phyloP scores from a whole-genome alignment of 768 basidiomycete species.

The Clavulina sp. region DNA sequence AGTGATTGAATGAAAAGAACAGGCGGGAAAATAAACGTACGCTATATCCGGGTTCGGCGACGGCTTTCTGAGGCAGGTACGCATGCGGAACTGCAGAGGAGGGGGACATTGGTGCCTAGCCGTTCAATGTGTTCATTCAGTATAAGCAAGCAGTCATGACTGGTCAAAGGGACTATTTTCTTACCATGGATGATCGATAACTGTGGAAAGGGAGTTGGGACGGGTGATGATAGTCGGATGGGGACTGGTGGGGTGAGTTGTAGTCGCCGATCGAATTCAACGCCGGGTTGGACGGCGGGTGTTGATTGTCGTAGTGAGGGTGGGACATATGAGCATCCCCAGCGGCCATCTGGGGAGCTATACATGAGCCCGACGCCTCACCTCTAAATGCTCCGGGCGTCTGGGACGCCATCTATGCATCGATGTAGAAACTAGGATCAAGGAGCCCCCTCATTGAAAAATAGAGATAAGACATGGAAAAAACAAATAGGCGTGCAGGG shows the following conservation, averaged over 20 bases:
- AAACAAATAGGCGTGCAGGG: not conserved
- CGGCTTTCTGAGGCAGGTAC: too few relatives aligned
- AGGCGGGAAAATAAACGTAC: too few relatives aligned
- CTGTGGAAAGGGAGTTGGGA: too few relatives aligned
- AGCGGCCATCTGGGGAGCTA: not conserved
- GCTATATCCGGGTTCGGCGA: too few relatives aligned
- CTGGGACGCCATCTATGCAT: slow-evolving; percentile 1
- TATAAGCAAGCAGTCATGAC: too few relatives aligned
- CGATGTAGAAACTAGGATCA: slow-evolving; percentile 11
- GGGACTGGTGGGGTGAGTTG: not conserved
- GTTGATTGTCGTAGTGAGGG: not conserved
- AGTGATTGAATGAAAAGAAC: too few relatives aligned
- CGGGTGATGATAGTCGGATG: too few relatives aligned
- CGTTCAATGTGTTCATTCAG: too few relatives aligned
- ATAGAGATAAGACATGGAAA: not conserved
- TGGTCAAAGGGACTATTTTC: too few relatives aligned
- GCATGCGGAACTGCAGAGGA: too few relatives aligned
- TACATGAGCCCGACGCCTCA: not conserved
- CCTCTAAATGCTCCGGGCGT: not conserved
- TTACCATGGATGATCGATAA: too few relatives aligned
- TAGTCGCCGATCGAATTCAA: not conserved
- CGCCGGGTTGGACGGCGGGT: not conserved
- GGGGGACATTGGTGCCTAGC: too few relatives aligned
- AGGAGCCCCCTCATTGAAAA: slow-evolving; percentile 6
- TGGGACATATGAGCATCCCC: not conserved